Percentiles rank a stretch among this genome's conserved stretches.
Evolutionary conservation across 768 basidiomycete genomes (phyloP).

Genomic region (Russula vinacea): DNA sequence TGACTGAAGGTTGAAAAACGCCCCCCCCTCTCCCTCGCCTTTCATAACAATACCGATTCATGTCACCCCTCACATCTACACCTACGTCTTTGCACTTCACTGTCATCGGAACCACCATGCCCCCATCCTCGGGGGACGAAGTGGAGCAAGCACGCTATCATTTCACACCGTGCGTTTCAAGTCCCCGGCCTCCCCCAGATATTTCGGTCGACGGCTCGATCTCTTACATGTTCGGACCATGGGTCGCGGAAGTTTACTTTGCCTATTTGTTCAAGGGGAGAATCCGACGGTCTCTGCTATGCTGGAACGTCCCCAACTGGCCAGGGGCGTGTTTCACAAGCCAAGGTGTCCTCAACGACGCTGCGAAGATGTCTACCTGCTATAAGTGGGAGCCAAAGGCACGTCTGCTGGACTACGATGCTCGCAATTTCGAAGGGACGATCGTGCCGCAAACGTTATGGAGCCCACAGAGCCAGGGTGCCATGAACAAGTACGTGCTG

Average conservation of each 20-base stretch:
- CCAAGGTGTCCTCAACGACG: background rate
- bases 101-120: background rate
- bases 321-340: slow-evolving; percentile 11
- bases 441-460: background rate
- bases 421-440: background rate
- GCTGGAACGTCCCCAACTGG: slow-evolving; percentile 7
- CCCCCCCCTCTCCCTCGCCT: background rate
- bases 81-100: background rate
- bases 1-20: background rate
- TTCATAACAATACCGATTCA: background rate
- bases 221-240: slow-evolving; percentile 2
- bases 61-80: background rate
- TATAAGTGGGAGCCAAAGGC: too few species aligned
- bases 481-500: background rate
- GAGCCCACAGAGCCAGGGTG: slow-evolving; percentile 6
- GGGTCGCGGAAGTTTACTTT: background rate
- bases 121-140: background rate
- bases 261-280: background rate
- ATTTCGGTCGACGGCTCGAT: slow-evolving; percentile 2
- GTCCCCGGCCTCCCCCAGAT: background rate
- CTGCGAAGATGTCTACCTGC: too few species aligned
- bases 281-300: background rate
- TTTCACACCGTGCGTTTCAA: background rate
- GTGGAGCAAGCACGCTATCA: too few species aligned
- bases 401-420: slow-evolving; percentile 10